Percentiles rank a stretch among this genome's conserved stretches.
Conservation (phyloP, 805 yeast genomes). For the Schwanniomyces yamadae region DNA sequence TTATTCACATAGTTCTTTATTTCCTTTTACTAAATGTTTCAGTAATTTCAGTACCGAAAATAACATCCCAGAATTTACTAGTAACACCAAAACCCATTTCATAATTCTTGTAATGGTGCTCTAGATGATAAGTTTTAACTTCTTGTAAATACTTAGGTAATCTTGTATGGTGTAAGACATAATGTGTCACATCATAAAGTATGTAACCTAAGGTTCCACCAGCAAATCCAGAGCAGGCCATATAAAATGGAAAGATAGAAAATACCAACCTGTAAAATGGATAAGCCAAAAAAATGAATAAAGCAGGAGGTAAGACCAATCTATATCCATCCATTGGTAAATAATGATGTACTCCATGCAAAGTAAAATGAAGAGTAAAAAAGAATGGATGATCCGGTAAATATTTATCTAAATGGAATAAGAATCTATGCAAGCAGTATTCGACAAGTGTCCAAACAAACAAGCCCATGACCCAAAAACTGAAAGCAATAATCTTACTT, state of each 20-base stretch:
- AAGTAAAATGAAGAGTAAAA: constrained; percentile 79
- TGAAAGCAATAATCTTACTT: constrained; percentile 45
- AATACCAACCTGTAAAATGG: constrained; percentile 86
- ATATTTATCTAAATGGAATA: constrained; percentile 87
- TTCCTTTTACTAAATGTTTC: constrained; percentile 46
- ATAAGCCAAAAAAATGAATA: constrained; percentile 65
- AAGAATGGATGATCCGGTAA: constrained; percentile 79
- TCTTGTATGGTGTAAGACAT: constrained; percentile 83
- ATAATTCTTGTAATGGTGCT: constrained; percentile 96
- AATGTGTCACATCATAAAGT: constrained; percentile 90
- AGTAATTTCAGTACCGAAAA: constrained; percentile 78
- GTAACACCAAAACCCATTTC: constrained; percentile 98
- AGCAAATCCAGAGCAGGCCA: constrained; percentile 90
- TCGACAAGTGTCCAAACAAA: constrained; percentile 93
- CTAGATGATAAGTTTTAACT: constrained; percentile 87
- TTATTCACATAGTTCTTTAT: constrained; percentile 11
- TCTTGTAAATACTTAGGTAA: constrained; percentile 76
- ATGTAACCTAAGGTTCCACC: constrained; percentile 96
- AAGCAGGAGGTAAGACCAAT: constrained; percentile 94
- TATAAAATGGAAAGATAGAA: constrained; percentile 68
- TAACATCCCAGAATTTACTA: constrained; percentile 87
- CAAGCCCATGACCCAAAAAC: constrained; percentile 75
- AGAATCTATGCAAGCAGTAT: constrained; percentile 81
- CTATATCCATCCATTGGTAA: constrained; percentile 95
- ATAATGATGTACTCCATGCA: constrained; percentile 97